Conservation (phyloP, 768 basidiomycete genomes). For the Lactarius sp. region DNA sequence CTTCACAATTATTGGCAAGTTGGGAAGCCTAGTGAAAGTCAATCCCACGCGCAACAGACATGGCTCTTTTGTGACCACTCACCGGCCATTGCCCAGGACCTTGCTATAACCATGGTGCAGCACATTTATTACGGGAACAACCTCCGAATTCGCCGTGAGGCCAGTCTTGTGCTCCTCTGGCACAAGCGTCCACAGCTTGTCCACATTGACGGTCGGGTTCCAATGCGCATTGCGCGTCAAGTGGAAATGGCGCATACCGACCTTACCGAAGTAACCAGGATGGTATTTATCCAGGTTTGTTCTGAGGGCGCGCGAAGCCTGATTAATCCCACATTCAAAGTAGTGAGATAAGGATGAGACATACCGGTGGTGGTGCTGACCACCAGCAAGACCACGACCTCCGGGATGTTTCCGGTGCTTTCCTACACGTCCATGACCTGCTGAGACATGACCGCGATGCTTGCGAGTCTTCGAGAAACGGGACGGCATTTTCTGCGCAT, state of each 20-base stretch:
- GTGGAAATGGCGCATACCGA: conserved; percentile 99
- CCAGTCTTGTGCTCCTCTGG: conserved; percentile 79
- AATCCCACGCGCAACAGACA: not conserved
- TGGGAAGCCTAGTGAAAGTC: conserved; percentile 53
- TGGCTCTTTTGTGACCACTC: conserved; percentile 32
- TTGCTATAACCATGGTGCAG: conserved; percentile 83
- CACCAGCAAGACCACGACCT: conserved; percentile 99
- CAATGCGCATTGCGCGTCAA: conserved; percentile 85
- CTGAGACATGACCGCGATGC: conserved; percentile 98
- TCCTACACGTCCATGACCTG: conserved; percentile 99
- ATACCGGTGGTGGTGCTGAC: conserved; percentile 97
- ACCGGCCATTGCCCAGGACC: conserved; percentile 92
- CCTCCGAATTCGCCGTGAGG: conserved; percentile 63
- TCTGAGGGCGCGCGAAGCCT: conserved; percentile 36
- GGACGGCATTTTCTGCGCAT: conserved; percentile 77
- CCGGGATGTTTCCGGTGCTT: conserved; percentile 99
- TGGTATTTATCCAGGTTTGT: conserved; percentile 99
- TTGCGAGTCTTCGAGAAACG: conserved; percentile 96
- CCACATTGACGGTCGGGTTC: conserved; percentile 97
- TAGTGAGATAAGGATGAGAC: conserved; percentile 31
- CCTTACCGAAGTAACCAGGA: conserved; percentile 99
- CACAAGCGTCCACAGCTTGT: conserved; percentile 93
- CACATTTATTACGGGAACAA: conserved; percentile 94
- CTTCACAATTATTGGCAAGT: conserved; percentile 95
- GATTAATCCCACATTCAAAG: not conserved